phyloP scores from a whole-genome alignment of 108 stramenopile species.

The Nannochloropsis gaditana region DNA sequence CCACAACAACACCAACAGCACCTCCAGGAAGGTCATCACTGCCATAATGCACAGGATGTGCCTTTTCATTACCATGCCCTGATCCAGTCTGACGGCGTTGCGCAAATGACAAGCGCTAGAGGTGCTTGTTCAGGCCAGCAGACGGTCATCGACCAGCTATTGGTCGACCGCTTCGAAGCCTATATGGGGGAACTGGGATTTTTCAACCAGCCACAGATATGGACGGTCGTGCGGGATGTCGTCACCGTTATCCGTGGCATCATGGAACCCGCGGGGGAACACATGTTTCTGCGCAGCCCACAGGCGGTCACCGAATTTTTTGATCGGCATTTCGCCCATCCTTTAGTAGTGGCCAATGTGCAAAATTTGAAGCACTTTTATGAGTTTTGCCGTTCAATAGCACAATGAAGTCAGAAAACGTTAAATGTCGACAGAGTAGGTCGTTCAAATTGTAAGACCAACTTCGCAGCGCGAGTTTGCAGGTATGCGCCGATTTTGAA shows the following conservation, averaged over 20 bases:
- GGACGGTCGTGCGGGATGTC: not conserved
- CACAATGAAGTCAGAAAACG: too few relatives aligned
- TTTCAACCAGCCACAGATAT: constrained; percentile 12
- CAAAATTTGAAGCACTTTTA: not conserved
- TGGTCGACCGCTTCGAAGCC: not conserved
- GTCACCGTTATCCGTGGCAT: not conserved
- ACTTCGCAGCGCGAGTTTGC: too few relatives aligned
- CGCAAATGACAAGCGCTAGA: not conserved
- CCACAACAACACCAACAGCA: not conserved
- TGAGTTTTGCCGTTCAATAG: not conserved
- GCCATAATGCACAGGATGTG: too few relatives aligned
- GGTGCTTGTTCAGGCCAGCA: not conserved
- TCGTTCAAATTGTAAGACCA: too few relatives aligned
- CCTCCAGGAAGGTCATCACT: too few relatives aligned
- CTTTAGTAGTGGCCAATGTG: not conserved
- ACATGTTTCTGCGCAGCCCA: not conserved
- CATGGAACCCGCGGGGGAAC: constrained; percentile 1
- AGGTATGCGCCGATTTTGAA: too few relatives aligned
- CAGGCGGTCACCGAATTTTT: not conserved
- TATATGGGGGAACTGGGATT: not conserved
- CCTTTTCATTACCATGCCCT: not conserved
- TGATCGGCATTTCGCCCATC: not conserved
- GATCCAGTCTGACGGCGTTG: not conserved
- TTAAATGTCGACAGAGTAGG: too few relatives aligned
- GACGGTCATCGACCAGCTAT: not conserved